Evolutionary conservation across 331 rosid genomes (phyloP), one percentile per base, ranked within the genome.

Genomic region (Telfairia occidentalis): DNA sequence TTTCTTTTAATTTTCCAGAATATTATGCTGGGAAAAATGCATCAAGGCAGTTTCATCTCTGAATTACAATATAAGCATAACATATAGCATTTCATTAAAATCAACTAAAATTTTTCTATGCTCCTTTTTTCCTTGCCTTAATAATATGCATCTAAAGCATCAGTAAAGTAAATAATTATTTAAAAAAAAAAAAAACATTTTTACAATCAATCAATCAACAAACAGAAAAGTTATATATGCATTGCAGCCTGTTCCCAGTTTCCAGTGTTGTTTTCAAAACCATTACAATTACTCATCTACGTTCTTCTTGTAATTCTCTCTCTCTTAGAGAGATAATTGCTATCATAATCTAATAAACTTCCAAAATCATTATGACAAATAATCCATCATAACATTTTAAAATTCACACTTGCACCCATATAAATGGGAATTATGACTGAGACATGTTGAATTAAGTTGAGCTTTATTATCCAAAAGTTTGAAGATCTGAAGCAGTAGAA

Each of bases 11-110:
- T 61, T 75, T 54, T 85, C 78, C 78, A 59, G 86, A 61, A 90
- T 82, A 83, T 85, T 70, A 74, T 89, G 86, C 81, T 87, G 89
- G 66, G 92, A 86, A 86, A 73, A 71, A 76, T 54, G 30, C 40
- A n/a, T 21, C 18, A 18, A 37, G 34, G 23, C 32, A n/a, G n/a
- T n/a, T n/a, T n/a, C 26, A 21, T 66, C 5, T 37, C 37, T 57
- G 8, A 43, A 28, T 61, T 63, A 30, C 28, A 76, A 26, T 26
- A 30, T 54, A 74, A 57, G 53, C 61, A 42, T 26, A 50, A 23
- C 49, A 52, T 23, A 53, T 16, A 15, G 24, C 57, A 40, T 23
- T 66, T 6, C 21, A 3, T 5, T 11, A 40, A 65, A 21, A 10
- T 32, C 2, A 26, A 8, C 74, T 26, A 26, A 45, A 24, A 26